These are phyloP conservation scores for Penicillium polonicum DNA, from an alignment of 2,329 filamentous ascomycete genomes.

Conservation along the genomic window DNA sequence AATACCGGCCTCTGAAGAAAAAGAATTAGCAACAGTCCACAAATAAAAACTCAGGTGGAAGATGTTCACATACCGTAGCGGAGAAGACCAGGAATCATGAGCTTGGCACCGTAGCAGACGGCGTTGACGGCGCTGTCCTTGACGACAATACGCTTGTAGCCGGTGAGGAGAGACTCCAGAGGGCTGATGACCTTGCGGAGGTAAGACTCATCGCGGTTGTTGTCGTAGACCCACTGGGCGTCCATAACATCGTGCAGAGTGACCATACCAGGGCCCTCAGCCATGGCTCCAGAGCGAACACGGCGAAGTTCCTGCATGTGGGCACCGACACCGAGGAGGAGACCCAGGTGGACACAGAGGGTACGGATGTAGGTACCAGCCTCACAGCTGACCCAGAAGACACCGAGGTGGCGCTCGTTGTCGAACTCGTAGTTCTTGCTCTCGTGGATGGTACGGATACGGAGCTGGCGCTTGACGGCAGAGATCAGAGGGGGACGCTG, in stretches of 20 bases:
- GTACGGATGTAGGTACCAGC: slow-evolving; percentile 98
- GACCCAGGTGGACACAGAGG: slow-evolving; percentile 88
- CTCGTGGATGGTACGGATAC: slow-evolving; percentile 97
- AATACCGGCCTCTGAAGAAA: slow-evolving; percentile 71
- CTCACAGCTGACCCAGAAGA: slow-evolving; percentile 99
- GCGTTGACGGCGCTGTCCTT: slow-evolving; percentile 97
- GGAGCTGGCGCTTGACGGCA: slow-evolving; percentile 96
- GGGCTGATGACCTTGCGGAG: slow-evolving; percentile 88
- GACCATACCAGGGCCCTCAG: slow-evolving; percentile 82
- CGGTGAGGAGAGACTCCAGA: slow-evolving; percentile 84
- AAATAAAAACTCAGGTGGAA: neutral
- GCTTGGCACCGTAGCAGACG: slow-evolving; percentile 96
- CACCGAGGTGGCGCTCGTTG: slow-evolving; percentile 93
- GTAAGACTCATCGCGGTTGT: slow-evolving; percentile 90
- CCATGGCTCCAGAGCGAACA: slow-evolving; percentile 92
- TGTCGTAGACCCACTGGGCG: slow-evolving; percentile 94
- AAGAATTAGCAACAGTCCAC: slow-evolving; percentile 6
- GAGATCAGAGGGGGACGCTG: slow-evolving; percentile 96
- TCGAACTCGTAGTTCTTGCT: slow-evolving; percentile 97
- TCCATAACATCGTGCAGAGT: slow-evolving; percentile 95
- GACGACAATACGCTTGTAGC: slow-evolving; percentile 95
- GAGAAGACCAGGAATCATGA: slow-evolving; percentile 95
- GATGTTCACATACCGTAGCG: slow-evolving; percentile 68
- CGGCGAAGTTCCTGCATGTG: slow-evolving; percentile 98
- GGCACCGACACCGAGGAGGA: slow-evolving; percentile 76